Base-by-base conservation (phyloP, 2,329 filamentous ascomycete genomes). In the Aspergillus persii region DNA sequence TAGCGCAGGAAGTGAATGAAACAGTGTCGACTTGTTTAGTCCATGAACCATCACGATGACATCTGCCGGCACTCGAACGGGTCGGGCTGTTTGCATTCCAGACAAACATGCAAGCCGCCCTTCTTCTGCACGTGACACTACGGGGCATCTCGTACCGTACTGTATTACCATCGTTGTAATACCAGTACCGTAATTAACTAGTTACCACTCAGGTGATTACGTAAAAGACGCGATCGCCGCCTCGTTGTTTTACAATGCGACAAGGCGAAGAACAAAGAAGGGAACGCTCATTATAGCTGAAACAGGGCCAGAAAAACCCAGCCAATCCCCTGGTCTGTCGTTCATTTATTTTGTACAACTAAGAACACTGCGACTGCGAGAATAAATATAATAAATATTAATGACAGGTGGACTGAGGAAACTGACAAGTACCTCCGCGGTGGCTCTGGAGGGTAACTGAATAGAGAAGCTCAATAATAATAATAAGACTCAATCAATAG, bases 1-100 rank as follows among this genome's bases (percentile, higher is more conserved):
- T 23, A 23, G 18, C 18, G 18, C 18, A 23, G 18, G 18, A 23
- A 23, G 18, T 23, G 18, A 23, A 23, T 23, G 18, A 23, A 23
- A 7, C n/a, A 5, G 11, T 41, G 36, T 31, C 30, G 30, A 31
- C 18, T 23, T 23, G 18, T 23, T 23, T 23, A 23, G 18, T 23
- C 18, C 18, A 23, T 23, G 30, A 31, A 8, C 8, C 6, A 31
- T 6, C 8, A 3, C 6, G 30, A 41, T 41, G 36, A 41, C 36
- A 41, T 41, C 36, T 26, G 31, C n/a, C 30, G n/a, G 27, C 9
- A n/a, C 12, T n/a, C 2, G 18, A 23, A 23, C 18, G 18, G 18
- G 30, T 3, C 3, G 30, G 6, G 30, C 15, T 58, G 56, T 59
- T 59, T 59, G 57, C 15, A 26, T 49, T 18, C 9, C 5, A 59